Conservation (phyloP, 257 asterid species). For the Przewalskia tangutica region DNA sequence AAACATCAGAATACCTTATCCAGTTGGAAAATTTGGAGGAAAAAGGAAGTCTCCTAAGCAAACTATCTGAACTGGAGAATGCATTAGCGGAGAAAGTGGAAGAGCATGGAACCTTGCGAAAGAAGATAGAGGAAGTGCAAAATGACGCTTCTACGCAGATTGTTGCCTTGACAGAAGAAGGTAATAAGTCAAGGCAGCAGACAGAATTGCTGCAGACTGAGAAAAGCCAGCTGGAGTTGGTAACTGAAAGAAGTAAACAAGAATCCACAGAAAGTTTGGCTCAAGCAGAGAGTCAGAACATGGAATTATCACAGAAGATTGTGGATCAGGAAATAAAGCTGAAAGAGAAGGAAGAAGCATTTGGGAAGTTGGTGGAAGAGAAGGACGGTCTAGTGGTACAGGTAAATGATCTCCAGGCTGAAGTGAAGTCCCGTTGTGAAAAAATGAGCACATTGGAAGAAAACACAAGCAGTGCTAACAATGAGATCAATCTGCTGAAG, state of each 20-base stretch:
- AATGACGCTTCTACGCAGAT: slow-evolving; percentile 36
- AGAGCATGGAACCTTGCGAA: slow-evolving; percentile 26
- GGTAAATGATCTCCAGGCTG: slow-evolving; percentile 25
- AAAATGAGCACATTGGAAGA: slow-evolving; percentile 31
- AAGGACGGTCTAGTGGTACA: slow-evolving; percentile 15
- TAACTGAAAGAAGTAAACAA: slow-evolving; percentile 37
- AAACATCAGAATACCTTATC: slow-evolving; percentile 32
- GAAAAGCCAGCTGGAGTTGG: slow-evolving; percentile 39
- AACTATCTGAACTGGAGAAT: slow-evolving; percentile 33
- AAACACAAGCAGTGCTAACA: slow-evolving; percentile 12
- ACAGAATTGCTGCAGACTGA: slow-evolving; percentile 36
- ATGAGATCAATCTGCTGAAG: slow-evolving; percentile 16
- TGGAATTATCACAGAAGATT: slow-evolving; percentile 41
- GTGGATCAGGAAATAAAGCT: slow-evolving; percentile 35
- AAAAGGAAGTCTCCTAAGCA: slow-evolving; percentile 12
- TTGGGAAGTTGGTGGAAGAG: slow-evolving; percentile 36
- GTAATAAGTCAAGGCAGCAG: slow-evolving; percentile 34
- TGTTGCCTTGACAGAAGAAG: slow-evolving; percentile 28
- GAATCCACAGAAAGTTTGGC: slow-evolving; percentile 32
- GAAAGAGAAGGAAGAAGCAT: slow-evolving; percentile 42
- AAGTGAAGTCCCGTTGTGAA: slow-evolving; percentile 23
- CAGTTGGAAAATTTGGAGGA: slow-evolving; percentile 36
- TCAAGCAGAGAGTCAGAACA: slow-evolving; percentile 29
- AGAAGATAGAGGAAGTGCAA: slow-evolving; percentile 45
- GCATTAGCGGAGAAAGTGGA: slow-evolving; percentile 28